Percentiles rank a stretch among this genome's conserved stretches.
phyloP scores from a whole-genome alignment of 768 basidiomycete genomes.

The Tylopilus cervinicoccineus region DNA sequence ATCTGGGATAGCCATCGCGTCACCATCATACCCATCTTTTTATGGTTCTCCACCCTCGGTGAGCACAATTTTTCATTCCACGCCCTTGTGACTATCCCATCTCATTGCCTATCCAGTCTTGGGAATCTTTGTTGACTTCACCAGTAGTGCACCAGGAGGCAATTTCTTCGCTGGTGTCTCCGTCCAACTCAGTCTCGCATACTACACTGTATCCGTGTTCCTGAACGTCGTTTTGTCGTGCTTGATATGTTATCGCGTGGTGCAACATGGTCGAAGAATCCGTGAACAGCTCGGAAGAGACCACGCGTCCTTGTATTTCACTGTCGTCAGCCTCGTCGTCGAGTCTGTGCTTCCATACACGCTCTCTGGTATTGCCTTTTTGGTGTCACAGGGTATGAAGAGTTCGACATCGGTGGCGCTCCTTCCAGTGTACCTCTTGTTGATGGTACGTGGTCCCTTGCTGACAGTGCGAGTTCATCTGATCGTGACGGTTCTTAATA shows the following conservation, averaged over 20 bases:
- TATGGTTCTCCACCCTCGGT: conserved; percentile 26
- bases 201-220: conserved; percentile 12
- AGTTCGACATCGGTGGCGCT: conserved; percentile 16
- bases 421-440: conserved; percentile 8
- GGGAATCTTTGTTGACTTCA: conserved; percentile 11
- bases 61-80: background rate
- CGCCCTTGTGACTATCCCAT: background rate
- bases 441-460: conserved; percentile 17
- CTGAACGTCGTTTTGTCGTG: conserved; percentile 18
- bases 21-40: conserved; percentile 12
- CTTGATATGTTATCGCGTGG: conserved; percentile 21
- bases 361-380: conserved; percentile 21
- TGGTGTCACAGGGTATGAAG: conserved; percentile 14
- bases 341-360: conserved; percentile 26
- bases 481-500: background rate
- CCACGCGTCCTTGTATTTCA: conserved; percentile 16
- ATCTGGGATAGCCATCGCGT: conserved; percentile 26
- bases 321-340: conserved; percentile 9
- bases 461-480: background rate
- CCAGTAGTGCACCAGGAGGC: conserved; percentile 13
- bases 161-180: conserved; percentile 16
- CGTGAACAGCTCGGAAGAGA: conserved; percentile 13
- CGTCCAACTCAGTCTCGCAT: conserved; percentile 13
- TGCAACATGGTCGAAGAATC: conserved; percentile 8
- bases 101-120: conserved; percentile 8